Percentiles rank a stretch among this genome's conserved stretches.
These are phyloP conservation scores for Euclidium syriacum DNA, from an alignment of 345 rosid species.

Conservation along the genomic window DNA sequence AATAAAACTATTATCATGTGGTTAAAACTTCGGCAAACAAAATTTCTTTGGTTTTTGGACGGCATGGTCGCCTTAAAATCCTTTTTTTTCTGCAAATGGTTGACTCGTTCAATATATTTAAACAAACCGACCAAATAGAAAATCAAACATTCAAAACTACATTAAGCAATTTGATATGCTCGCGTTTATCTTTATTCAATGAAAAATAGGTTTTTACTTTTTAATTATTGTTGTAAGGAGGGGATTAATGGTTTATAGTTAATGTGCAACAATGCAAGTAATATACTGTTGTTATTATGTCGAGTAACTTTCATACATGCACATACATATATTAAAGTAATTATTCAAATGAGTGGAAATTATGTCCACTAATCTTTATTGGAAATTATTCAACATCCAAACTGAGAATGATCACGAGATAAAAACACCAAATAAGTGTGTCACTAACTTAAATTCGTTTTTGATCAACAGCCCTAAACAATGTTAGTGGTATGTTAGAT, in stretches of 20 bases:
- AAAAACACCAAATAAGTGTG: not conserved
- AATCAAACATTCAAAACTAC: not conserved
- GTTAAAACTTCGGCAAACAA: too few relatives aligned
- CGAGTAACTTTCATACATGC: not conserved
- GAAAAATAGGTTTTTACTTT: not conserved
- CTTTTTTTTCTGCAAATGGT: not conserved
- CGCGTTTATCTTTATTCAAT: not conserved
- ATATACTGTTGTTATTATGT: not conserved
- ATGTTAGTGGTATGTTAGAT: too few relatives aligned
- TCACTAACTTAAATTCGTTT: not conserved
- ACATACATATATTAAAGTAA: too few relatives aligned
- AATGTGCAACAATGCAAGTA: too few relatives aligned
- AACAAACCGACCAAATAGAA: not conserved
- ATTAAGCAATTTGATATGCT: not conserved
- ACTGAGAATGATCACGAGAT: slow-evolving; percentile 1
- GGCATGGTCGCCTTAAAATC: not conserved
- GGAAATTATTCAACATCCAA: not conserved
- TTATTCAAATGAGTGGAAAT: not conserved
- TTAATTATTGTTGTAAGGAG: too few relatives aligned
- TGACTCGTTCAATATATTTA: not conserved
- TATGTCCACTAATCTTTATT: not conserved
- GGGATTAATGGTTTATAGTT: too few relatives aligned
- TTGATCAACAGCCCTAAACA: too few relatives aligned
- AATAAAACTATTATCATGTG: too few relatives aligned
- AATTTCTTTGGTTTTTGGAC: too few relatives aligned